Base-by-base conservation (phyloP, 495 filamentous ascomycete genomes). In the Aspergillus funiculosus region DNA sequence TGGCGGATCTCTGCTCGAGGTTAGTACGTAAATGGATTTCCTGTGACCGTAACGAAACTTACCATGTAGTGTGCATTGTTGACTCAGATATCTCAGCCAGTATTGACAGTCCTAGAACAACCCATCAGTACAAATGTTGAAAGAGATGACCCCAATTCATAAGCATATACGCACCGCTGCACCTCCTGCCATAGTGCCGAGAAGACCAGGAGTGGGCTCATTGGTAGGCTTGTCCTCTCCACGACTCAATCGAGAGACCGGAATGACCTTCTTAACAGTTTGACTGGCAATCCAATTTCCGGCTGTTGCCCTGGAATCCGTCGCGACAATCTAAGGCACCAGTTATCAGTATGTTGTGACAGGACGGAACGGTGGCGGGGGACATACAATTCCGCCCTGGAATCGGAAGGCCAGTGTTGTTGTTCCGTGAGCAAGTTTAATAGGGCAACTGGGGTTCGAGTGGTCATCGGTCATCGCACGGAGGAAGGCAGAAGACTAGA, bases 281-380 rank as follows among this genome's bases (percentile, higher is more conserved):
- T 98, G 92, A 68, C 84, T 89, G 42, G 92, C 94, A 69, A 98
- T 98, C 92, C 92, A 98, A 76, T 89, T 89, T 54, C 92, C 92
- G 21, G 91, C 89, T 43, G 91, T 91, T 27, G 92, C 92, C 69
- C 92, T 79, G 20, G 92, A 98, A 72, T 98, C 92, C 15, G 92
- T 98, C 17, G 89, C 89, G 39, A 98, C 92, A 57, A 98, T 92
- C 70, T 73, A 56, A 17, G 24, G 28, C 20, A 38, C 2, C 29
- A 9, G 13, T n/a, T 14, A 35, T 57, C 20, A 50, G 48, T 15
- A 35, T n/a, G 34, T 20, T 39, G 39, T 6, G 22, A 29, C 11
- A 10, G 24, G 30, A 19, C 15, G 30, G 10, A 32, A 18, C 21
- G n/a, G n/a, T n/a, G n/a, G n/a, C n/a, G n/a, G n/a, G n/a, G n/a